These are phyloP conservation scores for Aureobasidium sp. DNA, from an alignment of 2,329 filamentous ascomycete genomes.

Conservation along the genomic window DNA sequence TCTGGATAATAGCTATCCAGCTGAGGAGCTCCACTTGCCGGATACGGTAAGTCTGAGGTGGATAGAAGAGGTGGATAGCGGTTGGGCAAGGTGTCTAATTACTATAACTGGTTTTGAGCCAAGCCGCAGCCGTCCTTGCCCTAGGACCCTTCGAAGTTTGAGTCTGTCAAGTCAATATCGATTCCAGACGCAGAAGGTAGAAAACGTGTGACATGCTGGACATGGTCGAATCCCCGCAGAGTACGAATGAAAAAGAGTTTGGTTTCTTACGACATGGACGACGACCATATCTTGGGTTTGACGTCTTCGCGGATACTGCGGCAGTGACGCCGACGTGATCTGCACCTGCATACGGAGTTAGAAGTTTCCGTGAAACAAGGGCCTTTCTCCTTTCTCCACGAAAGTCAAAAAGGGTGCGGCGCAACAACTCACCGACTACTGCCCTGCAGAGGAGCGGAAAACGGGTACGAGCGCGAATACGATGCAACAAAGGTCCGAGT, in stretches of 20 bases:
- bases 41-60: not conserved
- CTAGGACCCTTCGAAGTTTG: not conserved
- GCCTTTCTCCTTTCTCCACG: not conserved
- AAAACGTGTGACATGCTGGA: not conserved
- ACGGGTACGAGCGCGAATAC: not conserved
- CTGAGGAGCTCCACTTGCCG: too few relatives aligned
- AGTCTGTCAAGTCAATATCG: not conserved
- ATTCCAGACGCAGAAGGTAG: not conserved
- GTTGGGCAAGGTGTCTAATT: too few relatives aligned
- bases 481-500: slow-evolving; percentile 2
- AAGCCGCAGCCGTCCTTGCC: not conserved
- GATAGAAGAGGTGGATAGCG: not conserved
- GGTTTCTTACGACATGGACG: not conserved
- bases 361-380: not conserved
- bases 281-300: not conserved
- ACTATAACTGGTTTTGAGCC: not conserved
- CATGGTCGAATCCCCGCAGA: not conserved
- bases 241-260: not conserved
- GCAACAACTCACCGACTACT: not conserved
- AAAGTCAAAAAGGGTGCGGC: not conserved
- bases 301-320: not conserved
- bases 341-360: not conserved
- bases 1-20: too few relatives aligned
- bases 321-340: slow-evolving; percentile 10
- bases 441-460: not conserved